Conservation (phyloP, 257 asterid genomes). For the Nicotiana obtusifolia region DNA sequence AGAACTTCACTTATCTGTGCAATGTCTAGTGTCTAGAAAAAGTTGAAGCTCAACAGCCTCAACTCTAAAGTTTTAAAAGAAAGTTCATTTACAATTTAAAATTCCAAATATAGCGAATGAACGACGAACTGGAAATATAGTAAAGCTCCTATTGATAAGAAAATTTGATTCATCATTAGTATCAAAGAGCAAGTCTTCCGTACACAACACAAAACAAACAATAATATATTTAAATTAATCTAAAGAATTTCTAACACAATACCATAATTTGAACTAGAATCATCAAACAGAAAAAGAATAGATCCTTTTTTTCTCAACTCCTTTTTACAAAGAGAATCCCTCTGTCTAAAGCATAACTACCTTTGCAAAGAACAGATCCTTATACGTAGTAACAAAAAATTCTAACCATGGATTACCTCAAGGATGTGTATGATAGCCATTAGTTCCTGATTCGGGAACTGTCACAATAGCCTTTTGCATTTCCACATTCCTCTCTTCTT, state of each 20-base stretch:
- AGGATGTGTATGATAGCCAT: conserved; percentile 49
- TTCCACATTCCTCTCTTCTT: conserved; percentile 46
- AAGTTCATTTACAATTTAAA: background rate
- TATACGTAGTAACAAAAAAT: background rate
- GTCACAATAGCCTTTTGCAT: conserved; percentile 43
- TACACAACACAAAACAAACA: background rate
- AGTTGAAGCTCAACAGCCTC: background rate
- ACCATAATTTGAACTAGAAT: conserved; percentile 2
- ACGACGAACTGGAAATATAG: background rate
- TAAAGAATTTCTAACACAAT: background rate
- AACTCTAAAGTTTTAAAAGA: background rate
- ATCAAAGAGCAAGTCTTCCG: background rate
- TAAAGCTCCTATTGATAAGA: background rate
- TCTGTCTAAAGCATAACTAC: conserved; percentile 17
- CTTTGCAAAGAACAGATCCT: conserved; percentile 17
- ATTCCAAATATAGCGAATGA: background rate
- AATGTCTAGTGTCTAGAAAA: background rate
- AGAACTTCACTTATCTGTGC: background rate
- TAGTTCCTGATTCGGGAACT: conserved; percentile 35
- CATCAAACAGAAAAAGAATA: background rate
- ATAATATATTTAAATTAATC: background rate
- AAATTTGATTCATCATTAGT: background rate
- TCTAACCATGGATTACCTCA: conserved; percentile 31
- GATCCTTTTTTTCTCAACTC: background rate
- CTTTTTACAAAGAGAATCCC: conserved; percentile 9